Base-by-base conservation (phyloP, 1,139 yeast species). In the Geotrichum klebahnii region DNA sequence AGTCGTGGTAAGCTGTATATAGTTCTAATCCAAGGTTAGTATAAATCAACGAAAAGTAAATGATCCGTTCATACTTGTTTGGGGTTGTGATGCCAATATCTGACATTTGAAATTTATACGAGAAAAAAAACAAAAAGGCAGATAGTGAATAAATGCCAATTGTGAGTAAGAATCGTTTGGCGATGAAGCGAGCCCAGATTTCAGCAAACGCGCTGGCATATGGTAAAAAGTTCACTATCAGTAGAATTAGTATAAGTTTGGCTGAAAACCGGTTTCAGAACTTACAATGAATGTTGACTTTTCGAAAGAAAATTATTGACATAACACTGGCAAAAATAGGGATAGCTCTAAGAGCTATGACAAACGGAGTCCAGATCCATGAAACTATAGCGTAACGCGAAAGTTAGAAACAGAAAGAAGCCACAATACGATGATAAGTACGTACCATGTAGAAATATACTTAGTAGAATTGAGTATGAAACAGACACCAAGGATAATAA, bases 1-100 rank as follows among this genome's bases (percentile, higher is more conserved):
- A 81, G 63, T 48, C 76, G 72, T 1, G 85, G 82, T 52, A 72
- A 74, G 48, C 76, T 76, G 46, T 70, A 80, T 70, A 57, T 51
- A 24, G 58, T 54, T 50, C 60, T 67, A 4, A 20, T 26, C 20
- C 26, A n/a, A n/a, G n/a, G 45, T 4, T n/a, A n/a, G n/a, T n/a
- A 28, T 12, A 28, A 8, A 8, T 8, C 31, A 8, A 28, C 8
- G 31, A 12, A 12, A 28, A 28, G 31, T 2, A 3, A 16, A 10
- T 14, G 19, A 14, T 17, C 5, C 6, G 16, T 16, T 14, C 36
- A 12, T 33, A 33, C 36, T 33, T 33, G 9, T 33, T 33, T 3
- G 36, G 36, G 20, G 37, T 39, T 61, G 62, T 51, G 50, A 52
- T 10, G 48, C 49, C 14, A 50, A 57, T 51, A 44, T 56, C 57